Conservation (phyloP, 352 stramenopile species). For the Phytophthora ohioensis region DNA sequence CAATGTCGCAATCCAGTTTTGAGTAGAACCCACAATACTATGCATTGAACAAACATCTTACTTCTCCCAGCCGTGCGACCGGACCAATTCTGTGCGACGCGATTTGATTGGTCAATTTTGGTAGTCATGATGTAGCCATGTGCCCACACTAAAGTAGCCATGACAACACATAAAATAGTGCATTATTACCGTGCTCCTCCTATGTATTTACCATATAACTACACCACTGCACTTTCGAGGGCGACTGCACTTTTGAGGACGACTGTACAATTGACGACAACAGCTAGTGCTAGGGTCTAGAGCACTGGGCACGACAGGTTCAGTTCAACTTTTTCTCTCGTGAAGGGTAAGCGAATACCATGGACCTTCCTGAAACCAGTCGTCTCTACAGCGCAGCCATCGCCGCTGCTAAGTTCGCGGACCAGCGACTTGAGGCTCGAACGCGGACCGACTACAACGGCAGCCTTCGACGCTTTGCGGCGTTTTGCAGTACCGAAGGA, state of each 20-base stretch:
- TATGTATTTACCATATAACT: no score
- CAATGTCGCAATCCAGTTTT: no score
- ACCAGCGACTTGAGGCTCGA: slow-evolving; percentile 31
- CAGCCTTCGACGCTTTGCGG: slow-evolving; percentile 31
- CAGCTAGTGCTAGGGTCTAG: background rate
- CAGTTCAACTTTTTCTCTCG: background rate
- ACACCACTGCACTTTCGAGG: no score
- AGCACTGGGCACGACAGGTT: background rate
- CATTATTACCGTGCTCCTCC: no score
- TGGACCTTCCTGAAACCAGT: slow-evolving; percentile 23
- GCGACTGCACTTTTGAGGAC: background rate
- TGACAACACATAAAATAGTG: no score
- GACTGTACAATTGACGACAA: background rate
- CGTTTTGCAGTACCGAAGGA: slow-evolving; percentile 28
- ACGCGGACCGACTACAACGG: slow-evolving; percentile 29
- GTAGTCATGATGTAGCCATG: no score
- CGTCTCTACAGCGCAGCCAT: slow-evolving; percentile 32
- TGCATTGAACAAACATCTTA: no score
- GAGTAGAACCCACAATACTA: no score
- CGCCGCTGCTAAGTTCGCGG: slow-evolving; percentile 19
- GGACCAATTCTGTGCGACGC: no score
- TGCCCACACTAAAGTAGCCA: no score
- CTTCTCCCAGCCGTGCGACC: no score
- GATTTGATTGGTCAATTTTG: no score
- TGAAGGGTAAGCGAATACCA: background rate